phyloP scores from a whole-genome alignment of 2,329 filamentous ascomycete genomes.

The Madurella mycetomatis region DNA sequence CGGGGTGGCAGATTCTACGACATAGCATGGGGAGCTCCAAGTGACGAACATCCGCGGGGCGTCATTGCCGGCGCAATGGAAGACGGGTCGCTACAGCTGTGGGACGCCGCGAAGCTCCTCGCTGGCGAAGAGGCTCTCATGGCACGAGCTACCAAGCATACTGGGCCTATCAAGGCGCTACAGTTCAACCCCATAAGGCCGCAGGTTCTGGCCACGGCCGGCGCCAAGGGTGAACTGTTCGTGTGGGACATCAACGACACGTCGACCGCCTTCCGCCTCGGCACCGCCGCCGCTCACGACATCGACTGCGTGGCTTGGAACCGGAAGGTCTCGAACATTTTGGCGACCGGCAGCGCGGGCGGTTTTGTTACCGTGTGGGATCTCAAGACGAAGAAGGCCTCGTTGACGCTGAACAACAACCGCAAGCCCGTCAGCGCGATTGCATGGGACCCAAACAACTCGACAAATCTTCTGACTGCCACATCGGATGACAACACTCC shows the following conservation, averaged over 20 bases:
- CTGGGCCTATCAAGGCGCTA: constrained; percentile 84
- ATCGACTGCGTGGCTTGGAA: constrained; percentile 98
- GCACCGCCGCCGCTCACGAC: constrained; percentile 85
- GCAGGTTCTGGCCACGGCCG: constrained; percentile 86
- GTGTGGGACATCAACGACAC: constrained; percentile 93
- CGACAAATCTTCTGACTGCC: constrained; percentile 89
- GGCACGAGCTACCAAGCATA: constrained; percentile 84
- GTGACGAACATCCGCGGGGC: constrained; percentile 72
- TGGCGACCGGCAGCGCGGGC: constrained; percentile 87
- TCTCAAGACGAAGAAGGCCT: constrained; percentile 95
- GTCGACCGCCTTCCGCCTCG: constrained; percentile 80
- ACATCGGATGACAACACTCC: constrained; percentile 86
- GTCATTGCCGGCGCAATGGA: constrained; percentile 94
- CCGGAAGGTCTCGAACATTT: constrained; percentile 92
- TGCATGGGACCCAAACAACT: constrained; percentile 93
- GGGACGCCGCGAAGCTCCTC: constrained; percentile 74
- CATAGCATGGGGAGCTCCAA: constrained; percentile 85
- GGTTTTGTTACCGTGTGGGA: constrained; percentile 99
- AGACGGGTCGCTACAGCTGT: constrained; percentile 87
- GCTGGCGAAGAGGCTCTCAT: constrained; percentile 63
- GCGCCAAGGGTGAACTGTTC: constrained; percentile 92
- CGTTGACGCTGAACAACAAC: constrained; percentile 90
- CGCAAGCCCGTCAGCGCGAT: constrained; percentile 93
- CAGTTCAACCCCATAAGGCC: constrained; percentile 95
- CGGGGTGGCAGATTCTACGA: constrained; percentile 76